These are phyloP conservation scores for Rhizoclosmatium sp. DNA, from an alignment of 192 early-diverging fungal species.

Conservation along the genomic window DNA sequence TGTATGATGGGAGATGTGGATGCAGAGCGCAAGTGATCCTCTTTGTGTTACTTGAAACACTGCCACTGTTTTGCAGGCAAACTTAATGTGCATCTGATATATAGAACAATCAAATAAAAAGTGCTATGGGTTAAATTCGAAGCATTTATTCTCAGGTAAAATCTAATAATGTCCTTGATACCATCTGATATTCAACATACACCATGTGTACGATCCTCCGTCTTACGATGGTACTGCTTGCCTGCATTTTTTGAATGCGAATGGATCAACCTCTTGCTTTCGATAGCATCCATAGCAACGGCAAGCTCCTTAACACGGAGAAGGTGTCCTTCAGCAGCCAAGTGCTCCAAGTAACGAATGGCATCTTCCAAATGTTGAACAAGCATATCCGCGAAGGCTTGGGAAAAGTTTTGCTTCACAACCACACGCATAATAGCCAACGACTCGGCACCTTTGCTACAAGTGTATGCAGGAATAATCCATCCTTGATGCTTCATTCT, in stretches of 20 bases:
- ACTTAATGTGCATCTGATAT: too few species aligned
- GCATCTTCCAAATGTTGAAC: conserved; percentile 12
- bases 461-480: conserved; percentile 22
- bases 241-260: not conserved
- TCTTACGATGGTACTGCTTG: not conserved
- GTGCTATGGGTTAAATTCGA: too few species aligned
- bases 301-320: not conserved
- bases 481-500: conserved; percentile 13
- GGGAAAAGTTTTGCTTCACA: conserved; percentile 17
- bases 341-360: conserved; percentile 8
- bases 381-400: conserved; percentile 11
- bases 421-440: conserved; percentile 14
- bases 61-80: too few species aligned
- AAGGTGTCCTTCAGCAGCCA: not conserved
- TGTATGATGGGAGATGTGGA: conserved; percentile 21
- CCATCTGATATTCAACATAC: not conserved
- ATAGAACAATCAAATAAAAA: too few species aligned
- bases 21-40: too few species aligned
- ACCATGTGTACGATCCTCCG: conserved; percentile 4
- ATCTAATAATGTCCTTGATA: too few species aligned
- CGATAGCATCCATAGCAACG: not conserved
- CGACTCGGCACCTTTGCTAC: conserved; percentile 16
- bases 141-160: too few species aligned
- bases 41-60: too few species aligned
- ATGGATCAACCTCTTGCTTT: not conserved